Evolutionary conservation across 2,329 filamentous ascomycete species (phyloP), one percentile per base, ranked within the genome.

Genomic region (Neurospora sp.): DNA sequence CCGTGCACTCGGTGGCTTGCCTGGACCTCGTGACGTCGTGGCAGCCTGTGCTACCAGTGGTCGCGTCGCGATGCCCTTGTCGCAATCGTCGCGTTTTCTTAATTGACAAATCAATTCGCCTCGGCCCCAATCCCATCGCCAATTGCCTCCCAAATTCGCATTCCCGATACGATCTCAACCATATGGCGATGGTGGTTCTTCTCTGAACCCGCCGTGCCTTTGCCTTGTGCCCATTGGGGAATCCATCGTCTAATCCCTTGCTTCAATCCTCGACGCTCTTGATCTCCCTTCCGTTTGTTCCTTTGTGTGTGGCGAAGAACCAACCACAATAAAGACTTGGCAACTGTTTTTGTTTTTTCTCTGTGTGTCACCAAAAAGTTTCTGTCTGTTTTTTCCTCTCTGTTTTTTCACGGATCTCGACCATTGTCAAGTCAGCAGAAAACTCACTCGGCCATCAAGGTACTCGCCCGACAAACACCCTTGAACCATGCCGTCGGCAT

Each of bases 11-110:
- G 3, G 23, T 33, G 23, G 3, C 52, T 17, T 33, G 52, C 12
- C 52, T 33, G 23, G 12, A 66, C 40, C 70, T 66, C 70, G 73
- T 73, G 71, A 73, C 72, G 65, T 69, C 74, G 74, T 72, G 74
- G 67, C 65, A 66, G 19, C 28, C 52, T 41, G 66, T 52, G 46
- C 19, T 28, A 28, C 6, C 52, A 57, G 6, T 67, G 66, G 66
- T 70, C 71, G 73, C 72, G 73, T 71, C 68, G n/a, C 69, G 71
- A 72, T 69, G 40, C 5, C 12, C 11, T 65, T 72, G 67, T 67
- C 69, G 36, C 67, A 36, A 73, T 74, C 72, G 72, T 72, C 69
- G 66, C 71, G 66, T 67, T 67, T 43, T 65, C 28, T 73, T 70
- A 17, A 71, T 72, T 71, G 72, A 74, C 70, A 67, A 69, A 66